These are phyloP conservation scores for Pholiota microspora DNA, from an alignment of 768 basidiomycete genomes.

Conservation along the genomic window DNA sequence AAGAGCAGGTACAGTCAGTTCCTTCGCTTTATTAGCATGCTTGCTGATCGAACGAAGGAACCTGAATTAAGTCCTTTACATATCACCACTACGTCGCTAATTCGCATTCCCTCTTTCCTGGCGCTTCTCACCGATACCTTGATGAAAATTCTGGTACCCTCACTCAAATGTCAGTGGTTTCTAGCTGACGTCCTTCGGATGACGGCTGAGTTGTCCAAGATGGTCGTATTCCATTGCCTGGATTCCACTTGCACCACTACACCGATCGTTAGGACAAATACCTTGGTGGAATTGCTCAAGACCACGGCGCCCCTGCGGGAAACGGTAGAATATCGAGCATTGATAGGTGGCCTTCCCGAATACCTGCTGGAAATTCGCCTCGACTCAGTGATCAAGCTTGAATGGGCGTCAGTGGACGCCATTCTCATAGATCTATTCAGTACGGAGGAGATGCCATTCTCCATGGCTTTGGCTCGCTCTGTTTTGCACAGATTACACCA, in stretches of 20 bases:
- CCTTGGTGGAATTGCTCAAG: slow-evolving; percentile 40
- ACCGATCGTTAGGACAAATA: slow-evolving; percentile 20
- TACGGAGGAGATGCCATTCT: slow-evolving; percentile 19
- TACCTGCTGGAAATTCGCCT: slow-evolving; percentile 45
- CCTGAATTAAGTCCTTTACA: slow-evolving; percentile 30
- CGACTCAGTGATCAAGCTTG: slow-evolving; percentile 35
- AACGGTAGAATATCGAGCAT: slow-evolving; percentile 28
- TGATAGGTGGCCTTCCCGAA: slow-evolving; percentile 31
- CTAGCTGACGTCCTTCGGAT: slow-evolving; percentile 46
- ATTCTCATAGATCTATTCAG: slow-evolving; percentile 24
- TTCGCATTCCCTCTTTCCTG: slow-evolving; percentile 46
- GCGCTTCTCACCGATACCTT: slow-evolving; percentile 44
- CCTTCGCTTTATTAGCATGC: neutral
- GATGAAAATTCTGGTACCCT: slow-evolving; percentile 37
- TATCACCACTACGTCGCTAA: slow-evolving; percentile 34
- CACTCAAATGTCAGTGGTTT: slow-evolving; percentile 46
- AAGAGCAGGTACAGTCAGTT: slow-evolving; percentile 28
- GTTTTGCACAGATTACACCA: slow-evolving; percentile 37
- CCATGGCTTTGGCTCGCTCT: slow-evolving; percentile 31
- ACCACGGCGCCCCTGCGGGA: slow-evolving; percentile 26
- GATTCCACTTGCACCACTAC: slow-evolving; percentile 15
- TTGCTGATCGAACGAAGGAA: slow-evolving; percentile 23
- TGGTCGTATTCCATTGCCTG: slow-evolving; percentile 34
- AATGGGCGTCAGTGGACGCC: slow-evolving; percentile 35
- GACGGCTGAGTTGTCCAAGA: slow-evolving; percentile 35